These are phyloP conservation scores for Colletotrichum spinosum DNA, from an alignment of 2,329 filamentous ascomycete species.

Conservation along the genomic window DNA sequence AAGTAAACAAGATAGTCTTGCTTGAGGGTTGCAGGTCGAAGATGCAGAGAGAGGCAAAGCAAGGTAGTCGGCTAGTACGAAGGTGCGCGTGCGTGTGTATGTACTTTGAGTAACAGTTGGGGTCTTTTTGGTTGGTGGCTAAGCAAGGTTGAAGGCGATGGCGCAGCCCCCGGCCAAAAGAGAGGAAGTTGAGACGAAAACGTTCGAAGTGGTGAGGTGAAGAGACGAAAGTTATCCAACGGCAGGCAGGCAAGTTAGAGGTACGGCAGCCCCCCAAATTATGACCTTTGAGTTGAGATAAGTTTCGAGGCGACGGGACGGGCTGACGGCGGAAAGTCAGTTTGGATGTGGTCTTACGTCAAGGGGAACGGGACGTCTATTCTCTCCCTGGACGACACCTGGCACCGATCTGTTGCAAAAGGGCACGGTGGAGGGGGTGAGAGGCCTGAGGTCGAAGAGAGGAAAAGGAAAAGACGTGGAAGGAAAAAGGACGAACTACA, in stretches of 20 bases:
- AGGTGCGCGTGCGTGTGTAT: constrained; percentile 30
- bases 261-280: too few relatives aligned
- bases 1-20: constrained; percentile 18
- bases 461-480: neutral
- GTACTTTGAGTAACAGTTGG: constrained; percentile 12
- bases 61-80: constrained; percentile 24
- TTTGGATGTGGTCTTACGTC: constrained; percentile 20
- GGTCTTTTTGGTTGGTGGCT: constrained; percentile 19
- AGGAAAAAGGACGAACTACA: constrained; percentile 1
- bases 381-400: constrained; percentile 20
- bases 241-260: too few relatives aligned
- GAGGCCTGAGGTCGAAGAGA: constrained; percentile 4
- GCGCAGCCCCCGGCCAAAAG: constrained; percentile 11
- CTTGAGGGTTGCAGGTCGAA: constrained; percentile 17
- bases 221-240: constrained; percentile 2
- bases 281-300: neutral
- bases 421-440: constrained; percentile 19
- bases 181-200: constrained; percentile 27
- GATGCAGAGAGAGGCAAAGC: constrained; percentile 9
- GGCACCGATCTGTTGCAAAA: constrained; percentile 27
- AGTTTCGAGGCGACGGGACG: too few relatives aligned
- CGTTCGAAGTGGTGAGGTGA: constrained; percentile 14
- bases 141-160: constrained; percentile 28
- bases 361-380: constrained; percentile 10
- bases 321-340: neutral